Evolutionary conservation across 306 rosid species (phyloP).

Genomic region (Quercus ilex): DNA sequence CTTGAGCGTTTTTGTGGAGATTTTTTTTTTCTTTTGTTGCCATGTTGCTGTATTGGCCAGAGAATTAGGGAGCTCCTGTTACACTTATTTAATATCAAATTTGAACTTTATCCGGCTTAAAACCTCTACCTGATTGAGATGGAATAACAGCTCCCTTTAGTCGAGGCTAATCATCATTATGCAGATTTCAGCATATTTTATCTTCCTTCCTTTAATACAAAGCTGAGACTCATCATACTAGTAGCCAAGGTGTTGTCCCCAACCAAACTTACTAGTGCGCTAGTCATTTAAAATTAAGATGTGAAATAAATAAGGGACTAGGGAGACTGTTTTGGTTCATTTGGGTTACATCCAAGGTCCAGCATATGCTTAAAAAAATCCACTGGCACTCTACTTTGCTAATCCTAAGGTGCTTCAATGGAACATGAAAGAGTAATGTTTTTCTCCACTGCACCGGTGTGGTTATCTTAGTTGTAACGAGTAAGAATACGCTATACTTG

Average conservation of each 20-base stretch:
- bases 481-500: no score
- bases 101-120: no score
- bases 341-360: background rate
- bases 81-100: background rate
- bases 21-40: constrained; percentile 13
- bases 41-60: background rate
- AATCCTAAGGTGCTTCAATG: background rate
- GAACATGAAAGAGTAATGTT: background rate
- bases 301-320: background rate
- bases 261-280: background rate
- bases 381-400: background rate
- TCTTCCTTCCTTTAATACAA: no score
- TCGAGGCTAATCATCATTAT: background rate
- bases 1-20: constrained; percentile 26
- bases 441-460: background rate
- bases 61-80: background rate
- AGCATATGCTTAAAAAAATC: background rate
- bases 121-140: no score
- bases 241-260: no score
- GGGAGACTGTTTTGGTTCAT: background rate
- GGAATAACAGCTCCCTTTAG: no score
- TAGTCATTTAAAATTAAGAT: background rate
- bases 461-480: background rate
- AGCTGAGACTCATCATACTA: no score
- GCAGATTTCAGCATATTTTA: background rate